A percentile compares a stretch with the other conserved stretches of the same genome.
phyloP scores from a whole-genome alignment of 2,329 filamentous ascomycete species.

The Fusarium newnesense region DNA sequence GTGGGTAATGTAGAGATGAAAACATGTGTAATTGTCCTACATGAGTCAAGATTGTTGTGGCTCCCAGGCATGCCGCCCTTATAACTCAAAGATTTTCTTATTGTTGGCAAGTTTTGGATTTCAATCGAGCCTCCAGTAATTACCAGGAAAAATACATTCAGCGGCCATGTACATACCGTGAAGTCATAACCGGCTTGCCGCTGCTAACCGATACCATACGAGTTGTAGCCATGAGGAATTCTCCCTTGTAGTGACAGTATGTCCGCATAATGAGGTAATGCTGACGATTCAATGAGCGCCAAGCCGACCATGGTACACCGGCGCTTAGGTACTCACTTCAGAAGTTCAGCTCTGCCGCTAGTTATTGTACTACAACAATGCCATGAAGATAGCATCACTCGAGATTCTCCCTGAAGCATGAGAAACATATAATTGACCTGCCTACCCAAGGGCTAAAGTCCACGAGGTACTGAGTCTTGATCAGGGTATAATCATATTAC shows the following conservation, averaged over 20 bases:
- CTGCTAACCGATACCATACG: not conserved
- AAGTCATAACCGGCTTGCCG: not conserved
- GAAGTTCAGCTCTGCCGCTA: no score
- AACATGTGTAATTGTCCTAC: not conserved
- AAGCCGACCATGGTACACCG: not conserved
- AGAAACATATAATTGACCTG: not conserved
- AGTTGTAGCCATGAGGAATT: not conserved
- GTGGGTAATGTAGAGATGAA: not conserved
- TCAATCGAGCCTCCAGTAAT: accelerated
- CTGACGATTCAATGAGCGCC: not conserved
- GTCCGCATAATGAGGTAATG: not conserved
- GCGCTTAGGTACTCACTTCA: no score
- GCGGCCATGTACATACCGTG: not conserved
- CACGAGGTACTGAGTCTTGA: not conserved
- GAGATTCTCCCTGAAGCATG: not conserved
- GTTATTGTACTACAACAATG: not conserved
- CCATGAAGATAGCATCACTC: no score
- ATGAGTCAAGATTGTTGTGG: accelerated
- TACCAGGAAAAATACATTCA: not conserved
- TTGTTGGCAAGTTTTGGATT: not conserved
- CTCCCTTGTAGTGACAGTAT: not conserved
- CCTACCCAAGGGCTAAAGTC: not conserved
- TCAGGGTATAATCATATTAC: not conserved
- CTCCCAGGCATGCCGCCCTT: accelerated
- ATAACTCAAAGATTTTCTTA: not conserved